Conservation (phyloP, 768 basidiomycete species). For the Candolleomyces aberdarensis region DNA sequence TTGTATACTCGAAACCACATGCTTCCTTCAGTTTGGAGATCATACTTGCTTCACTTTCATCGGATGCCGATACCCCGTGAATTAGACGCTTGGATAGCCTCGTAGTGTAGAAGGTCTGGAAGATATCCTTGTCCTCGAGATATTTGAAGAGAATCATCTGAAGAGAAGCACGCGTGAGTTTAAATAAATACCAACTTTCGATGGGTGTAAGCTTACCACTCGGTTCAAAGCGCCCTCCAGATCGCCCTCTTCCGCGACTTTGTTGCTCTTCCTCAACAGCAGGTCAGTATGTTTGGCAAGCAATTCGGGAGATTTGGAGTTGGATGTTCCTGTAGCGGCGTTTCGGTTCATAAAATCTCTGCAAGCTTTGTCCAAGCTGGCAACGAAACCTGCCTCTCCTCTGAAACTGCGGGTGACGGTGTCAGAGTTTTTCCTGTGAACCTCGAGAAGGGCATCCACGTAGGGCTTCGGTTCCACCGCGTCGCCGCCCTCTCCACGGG, state of each 20-base stretch:
- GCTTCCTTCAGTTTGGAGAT: slow-evolving; percentile 98
- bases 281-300: slow-evolving; percentile 94
- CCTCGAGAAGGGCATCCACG: slow-evolving; percentile 89
- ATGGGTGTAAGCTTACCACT: slow-evolving; percentile 54
- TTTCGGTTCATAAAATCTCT: slow-evolving; percentile 96
- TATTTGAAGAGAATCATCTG: slow-evolving; percentile 99
- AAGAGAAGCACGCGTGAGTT: slow-evolving; percentile 19
- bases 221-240: slow-evolving; percentile 90
- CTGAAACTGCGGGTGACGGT: slow-evolving; percentile 90
- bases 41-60: slow-evolving; percentile 98
- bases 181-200: slow-evolving; percentile 13
- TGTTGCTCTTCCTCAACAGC: slow-evolving; percentile 92
- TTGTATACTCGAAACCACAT: slow-evolving; percentile 98
- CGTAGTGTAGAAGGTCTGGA: slow-evolving; percentile 98
- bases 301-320: slow-evolving; percentile 90
- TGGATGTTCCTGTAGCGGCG: slow-evolving; percentile 82
- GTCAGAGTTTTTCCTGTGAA: slow-evolving; percentile 92
- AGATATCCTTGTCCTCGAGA: slow-evolving; percentile 98
- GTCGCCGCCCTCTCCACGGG: slow-evolving; percentile 50
- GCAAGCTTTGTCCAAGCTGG: slow-evolving; percentile 94
- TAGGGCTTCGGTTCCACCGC: slow-evolving; percentile 89
- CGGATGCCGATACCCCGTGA: slow-evolving; percentile 88
- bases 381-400: slow-evolving; percentile 94
- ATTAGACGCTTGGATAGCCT: slow-evolving; percentile 95
- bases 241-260: slow-evolving; percentile 92